These are phyloP conservation scores for Phytophthora chlamydospora DNA, from an alignment of 352 stramenopile genomes.

Conservation along the genomic window DNA sequence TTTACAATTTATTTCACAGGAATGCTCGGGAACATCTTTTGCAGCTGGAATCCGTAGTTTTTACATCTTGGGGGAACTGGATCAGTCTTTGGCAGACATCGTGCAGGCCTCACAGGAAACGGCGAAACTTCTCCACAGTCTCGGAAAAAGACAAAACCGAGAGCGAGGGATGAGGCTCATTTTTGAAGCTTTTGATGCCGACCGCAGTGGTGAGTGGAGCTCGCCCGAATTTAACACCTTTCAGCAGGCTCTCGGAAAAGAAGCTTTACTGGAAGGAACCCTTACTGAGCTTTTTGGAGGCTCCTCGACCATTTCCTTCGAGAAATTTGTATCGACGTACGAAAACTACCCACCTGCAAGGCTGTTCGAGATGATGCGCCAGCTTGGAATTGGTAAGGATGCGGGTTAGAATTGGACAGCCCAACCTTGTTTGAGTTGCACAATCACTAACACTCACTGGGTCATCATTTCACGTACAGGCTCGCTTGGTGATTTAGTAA, in stretches of 20 bases:
- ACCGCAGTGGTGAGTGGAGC: conserved; percentile 46
- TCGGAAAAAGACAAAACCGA: conserved; percentile 53
- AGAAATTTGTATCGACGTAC: conserved; percentile 49
- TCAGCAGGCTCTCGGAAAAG: conserved; percentile 53
- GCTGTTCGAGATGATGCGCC: conserved; percentile 37
- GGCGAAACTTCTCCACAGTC: conserved; percentile 22
- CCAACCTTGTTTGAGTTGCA: too few species aligned
- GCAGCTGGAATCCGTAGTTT: conserved; percentile 37
- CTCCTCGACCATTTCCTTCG: conserved; percentile 29
- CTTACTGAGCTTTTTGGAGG: conserved; percentile 49
- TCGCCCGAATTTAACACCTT: conserved; percentile 72
- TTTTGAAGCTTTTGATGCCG: conserved; percentile 51
- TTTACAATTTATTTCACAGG: neutral
- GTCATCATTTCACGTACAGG: conserved; percentile 25
- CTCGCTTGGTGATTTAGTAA: conserved; percentile 42
- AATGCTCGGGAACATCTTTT: conserved; percentile 23
- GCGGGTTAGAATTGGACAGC: neutral
- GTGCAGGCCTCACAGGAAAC: conserved; percentile 30
- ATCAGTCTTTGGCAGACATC: conserved; percentile 45
- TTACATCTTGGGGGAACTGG: conserved; percentile 44
- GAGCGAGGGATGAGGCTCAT: conserved; percentile 42
- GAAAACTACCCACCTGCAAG: conserved; percentile 43
- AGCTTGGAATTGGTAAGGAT: conserved; percentile 51
- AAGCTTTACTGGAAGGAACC: conserved; percentile 41
- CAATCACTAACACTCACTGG: too few species aligned